These are phyloP conservation scores for Colletotrichum paranaense DNA, from an alignment of 2,329 filamentous ascomycete genomes.

Conservation along the genomic window DNA sequence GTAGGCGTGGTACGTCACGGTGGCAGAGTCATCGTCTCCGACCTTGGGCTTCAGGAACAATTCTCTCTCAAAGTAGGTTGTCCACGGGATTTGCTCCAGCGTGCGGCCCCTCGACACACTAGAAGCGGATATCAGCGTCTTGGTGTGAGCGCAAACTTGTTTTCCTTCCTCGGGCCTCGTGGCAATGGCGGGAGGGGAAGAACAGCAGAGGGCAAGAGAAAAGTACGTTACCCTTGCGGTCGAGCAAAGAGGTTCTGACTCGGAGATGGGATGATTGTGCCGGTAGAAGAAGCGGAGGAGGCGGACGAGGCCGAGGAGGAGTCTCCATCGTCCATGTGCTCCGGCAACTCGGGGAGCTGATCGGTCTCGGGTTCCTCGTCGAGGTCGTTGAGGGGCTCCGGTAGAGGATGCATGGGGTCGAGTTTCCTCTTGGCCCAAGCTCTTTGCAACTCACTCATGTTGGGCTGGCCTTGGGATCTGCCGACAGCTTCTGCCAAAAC, in stretches of 20 bases:
- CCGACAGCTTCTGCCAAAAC: not conserved
- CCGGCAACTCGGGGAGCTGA: constrained; percentile 58
- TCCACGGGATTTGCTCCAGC: constrained; percentile 81
- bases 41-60: constrained; percentile 71
- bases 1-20: constrained; percentile 84
- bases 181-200: constrained; percentile 16
- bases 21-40: constrained; percentile 38
- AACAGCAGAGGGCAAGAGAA: no score
- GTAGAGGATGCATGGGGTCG: constrained; percentile 65
- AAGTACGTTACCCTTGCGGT: constrained; percentile 68
- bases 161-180: not conserved
- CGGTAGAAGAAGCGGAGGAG: constrained; percentile 86
- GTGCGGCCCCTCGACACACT: constrained; percentile 57
- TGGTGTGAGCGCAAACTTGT: no score
- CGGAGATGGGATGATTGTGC: constrained; percentile 86
- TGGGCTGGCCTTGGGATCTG: constrained; percentile 29
- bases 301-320: constrained; percentile 75
- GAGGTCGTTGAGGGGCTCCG: constrained; percentile 61
- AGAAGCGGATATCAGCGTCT: constrained; percentile 18
- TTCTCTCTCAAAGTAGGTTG: constrained; percentile 90
- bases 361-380: constrained; percentile 63
- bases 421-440: constrained; percentile 83
- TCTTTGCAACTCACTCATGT: constrained; percentile 85
- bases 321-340: constrained; percentile 69
- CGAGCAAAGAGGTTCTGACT: constrained; percentile 80